Base-by-base conservation (phyloP, 2,329 filamentous ascomycete species). In the Phaeosphaeria sp. region DNA sequence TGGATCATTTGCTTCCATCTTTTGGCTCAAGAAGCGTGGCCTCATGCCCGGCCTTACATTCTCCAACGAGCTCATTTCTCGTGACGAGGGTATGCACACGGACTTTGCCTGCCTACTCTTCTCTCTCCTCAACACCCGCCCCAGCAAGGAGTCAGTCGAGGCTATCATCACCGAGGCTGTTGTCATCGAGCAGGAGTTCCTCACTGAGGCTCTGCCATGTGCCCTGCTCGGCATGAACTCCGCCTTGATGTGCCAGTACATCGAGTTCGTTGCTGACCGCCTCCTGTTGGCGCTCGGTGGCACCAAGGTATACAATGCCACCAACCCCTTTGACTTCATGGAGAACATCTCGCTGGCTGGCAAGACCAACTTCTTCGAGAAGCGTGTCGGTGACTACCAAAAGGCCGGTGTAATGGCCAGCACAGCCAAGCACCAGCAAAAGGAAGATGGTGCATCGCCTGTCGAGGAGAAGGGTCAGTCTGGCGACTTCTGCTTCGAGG, bases 361-460 rank as follows among this genome's bases (percentile, higher is more conserved):
- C 81, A 99, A 99, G 91, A 99, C 95, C 79, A 99, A 99, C 89
- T 99, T 99, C 88, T 99, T 99, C 79, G 95, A 99, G 90, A 99
- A 99, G 91, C 92, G 95, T 72, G 95, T 99, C 56, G 95, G 90
- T 78, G 95, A 99, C 76, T 99, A 99, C 87, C 95, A 99, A 83
- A 99, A 99, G 87, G 93, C 95, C 39, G 95, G 95, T 84, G 94
- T 99, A 79, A 96, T 99, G 92, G 90, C 90, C 74, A 93, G 91
- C 82, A 91, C 89, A 71, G 93, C 93, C 84, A 90, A 90, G 80
- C 67, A 73, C 52, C 89, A 90, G 78, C 78, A 77, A 65, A 75
- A 78, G 10, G 79, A 76, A 59, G 74, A 78, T 13, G 79, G 82
- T 70, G 75, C 54, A 53, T 79, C 63, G 82, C 78, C 77, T 6